A percentile compares a stretch with the other conserved stretches of the same genome.
These are phyloP conservation scores for Solanum neorickii DNA, from an alignment of 257 asterid genomes.

Conservation along the genomic window DNA sequence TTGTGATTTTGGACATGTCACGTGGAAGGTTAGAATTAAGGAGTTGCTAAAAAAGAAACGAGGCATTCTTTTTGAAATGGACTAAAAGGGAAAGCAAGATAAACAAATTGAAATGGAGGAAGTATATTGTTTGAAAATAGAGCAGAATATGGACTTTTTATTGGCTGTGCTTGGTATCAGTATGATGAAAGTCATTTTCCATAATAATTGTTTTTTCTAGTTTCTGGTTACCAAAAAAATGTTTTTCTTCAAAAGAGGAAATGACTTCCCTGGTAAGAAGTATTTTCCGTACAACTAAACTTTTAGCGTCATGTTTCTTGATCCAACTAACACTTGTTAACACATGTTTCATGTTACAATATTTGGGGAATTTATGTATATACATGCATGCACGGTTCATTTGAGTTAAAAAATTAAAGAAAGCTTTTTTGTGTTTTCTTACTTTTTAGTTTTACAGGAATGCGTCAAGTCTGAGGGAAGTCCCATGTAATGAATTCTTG, in stretches of 20 bases:
- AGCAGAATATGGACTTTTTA: neutral
- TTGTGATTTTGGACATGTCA: neutral
- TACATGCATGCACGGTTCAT: neutral
- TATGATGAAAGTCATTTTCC: neutral
- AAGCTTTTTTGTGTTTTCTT: neutral
- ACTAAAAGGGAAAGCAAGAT: neutral
- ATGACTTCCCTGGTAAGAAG: neutral
- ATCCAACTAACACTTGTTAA: neutral
- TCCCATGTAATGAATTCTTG: conserved; percentile 52
- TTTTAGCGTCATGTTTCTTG: neutral
- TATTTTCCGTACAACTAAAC: neutral
- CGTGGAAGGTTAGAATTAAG: neutral
- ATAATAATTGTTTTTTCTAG: neutral
- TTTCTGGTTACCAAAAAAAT: neutral
- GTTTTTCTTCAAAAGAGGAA: neutral
- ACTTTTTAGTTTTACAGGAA: neutral
- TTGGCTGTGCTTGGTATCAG: neutral
- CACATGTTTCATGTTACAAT: neutral
- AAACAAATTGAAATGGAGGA: neutral
- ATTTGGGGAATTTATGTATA: neutral
- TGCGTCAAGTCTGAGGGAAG: neutral
- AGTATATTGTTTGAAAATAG: neutral
- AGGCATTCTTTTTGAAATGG: neutral
- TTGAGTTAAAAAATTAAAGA: neutral
- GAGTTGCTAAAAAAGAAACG: neutral